Evolutionary conservation across 441 rosid species (phyloP), one percentile per base, ranked within the genome.

Genomic region (Macaranga tanarius): DNA sequence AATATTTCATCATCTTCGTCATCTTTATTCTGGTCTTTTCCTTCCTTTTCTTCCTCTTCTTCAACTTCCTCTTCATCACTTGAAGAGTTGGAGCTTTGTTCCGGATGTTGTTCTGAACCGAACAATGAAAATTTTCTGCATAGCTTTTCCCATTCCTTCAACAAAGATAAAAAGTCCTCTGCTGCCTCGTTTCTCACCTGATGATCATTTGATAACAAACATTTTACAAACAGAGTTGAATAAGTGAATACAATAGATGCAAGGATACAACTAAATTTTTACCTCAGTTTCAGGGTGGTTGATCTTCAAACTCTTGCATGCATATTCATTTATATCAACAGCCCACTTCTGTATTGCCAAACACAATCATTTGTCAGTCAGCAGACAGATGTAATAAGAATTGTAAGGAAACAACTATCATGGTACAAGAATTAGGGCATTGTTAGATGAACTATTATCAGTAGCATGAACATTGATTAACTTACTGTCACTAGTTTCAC

Each of bases 271-370:
- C 12, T 0, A 42, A 5, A 34, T 5, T 42, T 45, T 60, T 71
- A 71, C 74, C 74, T 62, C 68, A 4, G 61, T 62, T 71, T 71
- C 61, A n/a, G 74, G 74, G 58, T 71, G 74, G 9, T 71, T 71
- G 7, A n/a, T 7, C 6, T 62, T 71, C 19, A 71, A 62, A 71
- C 67, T 71, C 50, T 71, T 50, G 67, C 67, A 71, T 48, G 74
- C 74, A 28, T 34, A 10, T 13, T 50, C 10, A 31, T 71, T 71
- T 13, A 71, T 10, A 28, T 71, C 74, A 31, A 71, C 67, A 26
- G 74, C 67, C 67, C 74, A 71, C 25, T 26, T 71, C 74, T 71
- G n/a, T 7, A 26, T 50, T 13, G 16, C 59, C 51, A 56, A 54
- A 45, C 5, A 23, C 23, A 44, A 38, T 2, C 31, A 34, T 34